Conservation (phyloP, 192 early-diverging fungal genomes). For the Radiomyces spectabilis region DNA sequence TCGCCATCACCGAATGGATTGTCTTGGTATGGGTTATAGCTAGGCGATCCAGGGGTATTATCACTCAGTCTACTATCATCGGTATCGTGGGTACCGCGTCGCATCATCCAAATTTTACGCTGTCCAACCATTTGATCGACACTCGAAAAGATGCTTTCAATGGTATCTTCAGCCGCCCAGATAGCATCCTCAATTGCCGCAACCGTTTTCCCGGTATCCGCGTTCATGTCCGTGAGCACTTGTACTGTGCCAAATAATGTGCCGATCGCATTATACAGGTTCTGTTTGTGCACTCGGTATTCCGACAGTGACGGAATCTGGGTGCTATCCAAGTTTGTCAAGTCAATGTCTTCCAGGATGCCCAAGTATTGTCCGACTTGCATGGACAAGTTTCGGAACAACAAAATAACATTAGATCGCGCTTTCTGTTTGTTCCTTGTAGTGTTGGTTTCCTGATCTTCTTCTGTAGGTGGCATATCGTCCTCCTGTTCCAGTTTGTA, state of each 20-base stretch:
- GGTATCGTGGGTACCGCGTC: background rate
- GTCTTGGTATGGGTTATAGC: no score
- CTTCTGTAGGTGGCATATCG: no score
- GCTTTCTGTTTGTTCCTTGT: slow-evolving; percentile 2
- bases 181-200: slow-evolving; percentile 7
- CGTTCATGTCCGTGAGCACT: slow-evolving; percentile 7
- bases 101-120: slow-evolving; percentile 11
- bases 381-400: slow-evolving; percentile 11
- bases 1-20: no score
- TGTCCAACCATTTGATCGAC: slow-evolving; percentile 18
- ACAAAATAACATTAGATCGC: slow-evolving; percentile 4
- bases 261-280: slow-evolving; percentile 23
- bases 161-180: slow-evolving; percentile 2
- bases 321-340: background rate
- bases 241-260: slow-evolving; percentile 20
- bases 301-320: slow-evolving; percentile 8
- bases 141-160: slow-evolving; percentile 13
- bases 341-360: slow-evolving; percentile 17
- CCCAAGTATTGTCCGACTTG: slow-evolving; percentile 18
- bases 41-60: no score
- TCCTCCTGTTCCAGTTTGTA: no score
- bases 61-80: slow-evolving; percentile 11
- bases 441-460: background rate
- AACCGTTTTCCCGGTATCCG: background rate
- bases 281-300: slow-evolving; percentile 21